Evolutionary conservation across 106 monocot species (phyloP).

Genomic region (Alisma plantagoaquatica): DNA sequence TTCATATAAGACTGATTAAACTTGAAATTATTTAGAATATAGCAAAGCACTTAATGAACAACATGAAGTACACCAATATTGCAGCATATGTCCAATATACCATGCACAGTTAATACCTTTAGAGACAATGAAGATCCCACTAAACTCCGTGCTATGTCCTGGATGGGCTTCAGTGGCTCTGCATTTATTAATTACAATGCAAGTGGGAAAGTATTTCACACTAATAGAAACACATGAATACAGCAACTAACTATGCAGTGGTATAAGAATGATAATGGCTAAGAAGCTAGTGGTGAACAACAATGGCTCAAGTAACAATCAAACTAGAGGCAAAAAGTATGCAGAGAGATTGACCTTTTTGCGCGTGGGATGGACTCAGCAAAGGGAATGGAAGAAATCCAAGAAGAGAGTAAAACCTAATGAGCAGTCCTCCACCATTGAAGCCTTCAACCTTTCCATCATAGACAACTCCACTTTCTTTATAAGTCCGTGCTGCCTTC

Average conservation of each 20-base stretch:
- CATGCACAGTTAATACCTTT: conserved; percentile 42
- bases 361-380: conserved; percentile 63
- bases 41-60: too few species aligned
- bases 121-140: conserved; percentile 66
- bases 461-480: conserved; percentile 59
- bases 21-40: too few species aligned
- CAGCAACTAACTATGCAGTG: too few species aligned
- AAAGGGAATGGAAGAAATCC: conserved; percentile 91
- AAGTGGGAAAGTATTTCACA: too few species aligned
- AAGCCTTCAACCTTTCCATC: conserved; percentile 57
- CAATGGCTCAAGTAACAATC: too few species aligned
- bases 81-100: too few species aligned
- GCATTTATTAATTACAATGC: too few species aligned
- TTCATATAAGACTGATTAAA: too few species aligned
- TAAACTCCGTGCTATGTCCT: conserved; percentile 71
- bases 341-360: conserved; percentile 41
- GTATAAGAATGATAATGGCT: too few species aligned
- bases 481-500: conserved; percentile 67
- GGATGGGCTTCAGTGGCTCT: conserved; percentile 58
- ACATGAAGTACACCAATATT: too few species aligned
- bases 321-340: neutral
- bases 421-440: conserved; percentile 71
- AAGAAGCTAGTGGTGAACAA: too few species aligned
- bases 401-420: conserved; percentile 70
- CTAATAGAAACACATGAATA: too few species aligned